A percentile compares a stretch with the other conserved stretches of the same genome.
Conservation (phyloP, 2,329 filamentous ascomycete species). For the Talaromyces piceae region DNA sequence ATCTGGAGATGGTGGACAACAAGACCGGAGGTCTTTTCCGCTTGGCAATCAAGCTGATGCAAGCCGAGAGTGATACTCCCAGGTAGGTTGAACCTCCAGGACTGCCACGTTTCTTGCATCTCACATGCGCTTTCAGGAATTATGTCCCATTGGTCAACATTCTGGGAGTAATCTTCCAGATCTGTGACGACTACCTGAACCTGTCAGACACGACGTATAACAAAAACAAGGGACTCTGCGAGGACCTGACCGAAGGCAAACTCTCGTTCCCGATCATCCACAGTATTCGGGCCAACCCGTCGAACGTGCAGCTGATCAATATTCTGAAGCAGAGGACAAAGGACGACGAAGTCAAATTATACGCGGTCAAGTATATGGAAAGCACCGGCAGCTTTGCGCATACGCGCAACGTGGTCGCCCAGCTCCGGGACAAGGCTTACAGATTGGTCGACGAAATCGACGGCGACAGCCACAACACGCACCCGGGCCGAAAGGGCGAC, state of each 20-base stretch:
- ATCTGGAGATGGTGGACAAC: conserved; percentile 43
- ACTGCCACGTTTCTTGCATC: neutral
- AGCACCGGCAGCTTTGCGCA: conserved; percentile 84
- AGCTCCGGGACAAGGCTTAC: conserved; percentile 58
- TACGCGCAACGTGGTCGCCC: conserved; percentile 59
- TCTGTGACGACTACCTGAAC: conserved; percentile 75
- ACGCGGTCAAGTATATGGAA: conserved; percentile 88
- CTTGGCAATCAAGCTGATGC: conserved; percentile 40
- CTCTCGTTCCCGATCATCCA: conserved; percentile 96
- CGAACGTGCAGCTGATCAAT: conserved; percentile 67
- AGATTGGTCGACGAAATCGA: conserved; percentile 59
- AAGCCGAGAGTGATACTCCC: conserved; percentile 31
- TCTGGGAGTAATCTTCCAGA: conserved; percentile 40
- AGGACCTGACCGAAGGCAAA: conserved; percentile 94
- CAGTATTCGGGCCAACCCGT: conserved; percentile 63
- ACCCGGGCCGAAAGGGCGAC: conserved; percentile 33
- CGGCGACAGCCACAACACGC: conserved; percentile 23
- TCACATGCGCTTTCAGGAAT: conserved; percentile 21
- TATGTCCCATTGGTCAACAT: conserved; percentile 60
- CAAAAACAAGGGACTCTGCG: conserved; percentile 85
- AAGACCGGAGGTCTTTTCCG: conserved; percentile 44
- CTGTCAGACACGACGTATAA: conserved; percentile 65
- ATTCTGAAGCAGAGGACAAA: conserved; percentile 85
- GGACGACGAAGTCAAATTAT: conserved; percentile 81
- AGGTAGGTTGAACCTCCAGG: conserved; percentile 13